These are phyloP conservation scores for Epichloe festucae DNA, from an alignment of 2,329 filamentous ascomycete genomes.

Conservation along the genomic window DNA sequence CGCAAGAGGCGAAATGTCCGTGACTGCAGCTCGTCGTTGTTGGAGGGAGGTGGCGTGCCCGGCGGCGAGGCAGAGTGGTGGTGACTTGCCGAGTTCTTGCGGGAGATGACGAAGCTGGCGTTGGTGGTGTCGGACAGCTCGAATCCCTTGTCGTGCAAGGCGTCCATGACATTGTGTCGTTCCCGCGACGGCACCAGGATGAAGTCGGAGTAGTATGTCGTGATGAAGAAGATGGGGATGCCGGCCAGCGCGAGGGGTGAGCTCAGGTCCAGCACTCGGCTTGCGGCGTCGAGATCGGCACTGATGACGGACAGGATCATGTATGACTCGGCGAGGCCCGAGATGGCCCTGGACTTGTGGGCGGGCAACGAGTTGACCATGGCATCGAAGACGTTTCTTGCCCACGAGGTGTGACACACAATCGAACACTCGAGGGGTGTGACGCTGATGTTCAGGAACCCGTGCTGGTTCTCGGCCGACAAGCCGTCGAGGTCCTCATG, in stretches of 20 bases:
- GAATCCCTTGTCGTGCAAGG: conserved; percentile 69
- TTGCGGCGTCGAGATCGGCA: conserved; percentile 80
- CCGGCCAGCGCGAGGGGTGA: conserved; percentile 82
- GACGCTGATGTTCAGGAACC: conserved; percentile 86
- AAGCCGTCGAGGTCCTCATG: conserved; percentile 31
- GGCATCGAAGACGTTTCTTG: conserved; percentile 62
- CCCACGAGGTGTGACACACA: conserved; percentile 69
- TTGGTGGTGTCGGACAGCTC: conserved; percentile 63
- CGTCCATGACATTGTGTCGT: conserved; percentile 59
- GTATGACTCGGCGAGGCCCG: conserved; percentile 72
- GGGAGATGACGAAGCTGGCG: conserved; percentile 49
- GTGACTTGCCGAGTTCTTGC: conserved; percentile 15
- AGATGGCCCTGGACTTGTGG: conserved; percentile 40
- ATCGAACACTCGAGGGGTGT: conserved; percentile 89
- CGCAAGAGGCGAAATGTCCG: conserved; percentile 78
- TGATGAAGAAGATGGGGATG: conserved; percentile 97
- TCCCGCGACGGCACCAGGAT: conserved; percentile 76
- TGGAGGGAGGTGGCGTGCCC: conserved; percentile 63
- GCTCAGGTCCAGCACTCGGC: conserved; percentile 81
- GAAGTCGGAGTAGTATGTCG: conserved; percentile 95
- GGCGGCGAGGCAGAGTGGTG: conserved; percentile 33
- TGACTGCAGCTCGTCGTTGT: conserved; percentile 64
- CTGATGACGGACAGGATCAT: conserved; percentile 82
- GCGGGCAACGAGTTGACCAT: conserved; percentile 50
- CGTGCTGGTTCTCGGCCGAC: conserved; percentile 45